These are phyloP conservation scores for Entomortierella parvispora DNA, from an alignment of 192 early-diverging fungal species.

Conservation along the genomic window DNA sequence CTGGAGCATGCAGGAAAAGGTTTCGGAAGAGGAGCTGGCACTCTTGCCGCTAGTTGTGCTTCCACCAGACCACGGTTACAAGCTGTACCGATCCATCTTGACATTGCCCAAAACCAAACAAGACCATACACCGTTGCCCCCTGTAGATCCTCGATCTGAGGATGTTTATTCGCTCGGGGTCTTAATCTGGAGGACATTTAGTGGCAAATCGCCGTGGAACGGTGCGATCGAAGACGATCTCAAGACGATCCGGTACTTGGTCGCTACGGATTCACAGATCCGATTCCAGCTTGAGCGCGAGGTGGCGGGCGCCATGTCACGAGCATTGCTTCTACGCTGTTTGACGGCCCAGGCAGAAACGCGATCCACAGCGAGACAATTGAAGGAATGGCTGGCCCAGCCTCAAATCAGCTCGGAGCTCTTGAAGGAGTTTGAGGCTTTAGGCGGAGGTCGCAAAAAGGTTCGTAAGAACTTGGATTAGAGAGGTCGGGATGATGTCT, in stretches of 20 bases:
- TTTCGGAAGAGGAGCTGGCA: slow-evolving; percentile 55
- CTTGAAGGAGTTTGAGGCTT: slow-evolving; percentile 59
- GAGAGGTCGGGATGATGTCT: neutral
- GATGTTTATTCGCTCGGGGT: slow-evolving; percentile 69
- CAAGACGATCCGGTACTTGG: slow-evolving; percentile 61
- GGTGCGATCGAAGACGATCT: slow-evolving; percentile 69
- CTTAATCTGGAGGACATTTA: slow-evolving; percentile 68
- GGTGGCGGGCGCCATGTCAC: slow-evolving; percentile 52
- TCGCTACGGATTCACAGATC: slow-evolving; percentile 59
- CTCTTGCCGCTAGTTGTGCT: slow-evolving; percentile 60
- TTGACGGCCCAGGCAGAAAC: slow-evolving; percentile 56
- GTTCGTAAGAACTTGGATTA: slow-evolving; percentile 40
- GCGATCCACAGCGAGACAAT: slow-evolving; percentile 52
- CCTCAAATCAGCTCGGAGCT: slow-evolving; percentile 53
- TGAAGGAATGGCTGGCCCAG: slow-evolving; percentile 58
- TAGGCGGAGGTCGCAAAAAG: slow-evolving; percentile 51
- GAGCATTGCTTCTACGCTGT: slow-evolving; percentile 58
- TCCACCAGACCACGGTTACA: slow-evolving; percentile 68
- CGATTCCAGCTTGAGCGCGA: slow-evolving; percentile 58
- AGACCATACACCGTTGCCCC: slow-evolving; percentile 54
- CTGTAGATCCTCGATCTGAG: slow-evolving; percentile 62
- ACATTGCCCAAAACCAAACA: slow-evolving; percentile 61
- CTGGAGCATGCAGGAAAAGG: slow-evolving; percentile 56
- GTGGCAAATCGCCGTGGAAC: slow-evolving; percentile 68
- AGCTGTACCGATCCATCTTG: slow-evolving; percentile 66